Percentiles rank a stretch among this genome's conserved stretches.
These are phyloP conservation scores for Talaromyces amestolkiae DNA, from an alignment of 2,329 filamentous ascomycete genomes.

Conservation along the genomic window DNA sequence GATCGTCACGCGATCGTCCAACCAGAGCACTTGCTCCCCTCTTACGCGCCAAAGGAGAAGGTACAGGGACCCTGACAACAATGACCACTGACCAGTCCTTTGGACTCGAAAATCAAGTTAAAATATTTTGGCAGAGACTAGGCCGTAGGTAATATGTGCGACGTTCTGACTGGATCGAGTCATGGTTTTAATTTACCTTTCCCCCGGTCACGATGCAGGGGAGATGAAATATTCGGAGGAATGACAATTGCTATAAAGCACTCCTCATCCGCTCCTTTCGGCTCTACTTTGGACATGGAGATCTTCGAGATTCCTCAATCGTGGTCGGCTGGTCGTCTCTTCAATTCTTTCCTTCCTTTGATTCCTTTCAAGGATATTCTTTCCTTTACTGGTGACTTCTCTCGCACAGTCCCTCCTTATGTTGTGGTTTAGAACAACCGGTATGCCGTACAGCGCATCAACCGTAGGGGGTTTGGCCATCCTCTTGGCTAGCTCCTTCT, in stretches of 20 bases:
- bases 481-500: conserved; percentile 6
- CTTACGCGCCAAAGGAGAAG: conserved; percentile 4
- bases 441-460: background rate
- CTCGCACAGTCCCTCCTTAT: conserved; percentile 7
- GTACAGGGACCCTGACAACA: background rate
- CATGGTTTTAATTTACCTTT: background rate
- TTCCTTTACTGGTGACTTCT: background rate
- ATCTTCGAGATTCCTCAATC: background rate
- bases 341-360: conserved; percentile 5
- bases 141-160: background rate
- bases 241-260: conserved; percentile 10
- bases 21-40: conserved; percentile 12
- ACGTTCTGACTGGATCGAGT: background rate
- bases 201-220: conserved; percentile 4
- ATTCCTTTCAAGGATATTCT: conserved; percentile 1
- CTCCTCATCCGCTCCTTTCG: background rate
- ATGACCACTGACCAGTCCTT: conserved; percentile 6
- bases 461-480: background rate
- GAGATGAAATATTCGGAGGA: conserved; percentile 8
- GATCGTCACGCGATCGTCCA: conserved; percentile 20
- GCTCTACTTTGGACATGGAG: background rate
- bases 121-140: conserved; percentile 2
- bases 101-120: background rate
- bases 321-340: background rate
- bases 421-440: background rate